These are phyloP conservation scores for Neofusicoccum sp. DNA, from an alignment of 2,329 filamentous ascomycete genomes.

Conservation along the genomic window DNA sequence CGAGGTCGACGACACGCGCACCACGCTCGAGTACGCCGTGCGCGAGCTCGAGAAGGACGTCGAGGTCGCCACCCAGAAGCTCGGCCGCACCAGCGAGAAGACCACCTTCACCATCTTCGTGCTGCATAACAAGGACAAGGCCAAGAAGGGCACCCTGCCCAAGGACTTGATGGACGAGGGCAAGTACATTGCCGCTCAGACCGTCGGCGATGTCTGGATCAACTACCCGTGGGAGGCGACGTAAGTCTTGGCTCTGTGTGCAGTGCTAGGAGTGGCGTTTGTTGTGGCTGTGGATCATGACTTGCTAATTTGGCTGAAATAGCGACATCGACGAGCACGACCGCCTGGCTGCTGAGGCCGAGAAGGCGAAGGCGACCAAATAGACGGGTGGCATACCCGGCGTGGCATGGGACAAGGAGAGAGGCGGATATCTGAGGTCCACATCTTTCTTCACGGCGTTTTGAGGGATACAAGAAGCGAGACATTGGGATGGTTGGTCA, in stretches of 20 bases:
- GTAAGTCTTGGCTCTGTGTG: constrained; percentile 40
- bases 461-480: neutral
- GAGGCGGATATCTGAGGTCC: neutral
- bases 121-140: constrained; percentile 97
- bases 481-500: neutral
- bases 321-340: constrained; percentile 93
- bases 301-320: neutral
- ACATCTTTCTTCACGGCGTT: constrained; percentile 1
- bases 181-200: constrained; percentile 81
- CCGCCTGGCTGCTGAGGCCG: constrained; percentile 50
- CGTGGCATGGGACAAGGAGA: neutral
- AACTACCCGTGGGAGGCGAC: constrained; percentile 98
- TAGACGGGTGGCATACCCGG: neutral
- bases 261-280: constrained; percentile 23
- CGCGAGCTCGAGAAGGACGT: constrained; percentile 95
- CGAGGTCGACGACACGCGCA: constrained; percentile 93
- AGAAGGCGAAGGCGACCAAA: neutral
- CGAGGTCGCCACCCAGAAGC: constrained; percentile 69
- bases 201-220: constrained; percentile 94
- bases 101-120: constrained; percentile 95
- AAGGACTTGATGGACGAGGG: constrained; percentile 69
- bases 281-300: neutral
- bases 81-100: constrained; percentile 67
- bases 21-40: constrained; percentile 90
- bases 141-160: constrained; percentile 86